Evolutionary conservation across 2,329 filamentous ascomycete genomes (phyloP).

Genomic region (Raffaelea albimanens): DNA sequence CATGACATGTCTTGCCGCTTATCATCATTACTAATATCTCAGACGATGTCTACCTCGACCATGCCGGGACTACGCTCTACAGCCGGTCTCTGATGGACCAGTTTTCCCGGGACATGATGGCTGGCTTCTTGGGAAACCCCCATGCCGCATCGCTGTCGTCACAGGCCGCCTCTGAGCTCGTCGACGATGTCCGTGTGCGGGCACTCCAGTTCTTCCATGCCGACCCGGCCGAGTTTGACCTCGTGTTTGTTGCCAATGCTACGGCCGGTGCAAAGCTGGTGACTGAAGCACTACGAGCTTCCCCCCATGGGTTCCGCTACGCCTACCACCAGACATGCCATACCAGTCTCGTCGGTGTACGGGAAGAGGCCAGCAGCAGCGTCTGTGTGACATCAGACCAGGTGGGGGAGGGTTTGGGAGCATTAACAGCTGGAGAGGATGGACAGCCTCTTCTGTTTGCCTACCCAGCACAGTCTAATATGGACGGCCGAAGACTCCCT

Average conservation of each 20-base stretch:
- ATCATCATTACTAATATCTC: background rate
- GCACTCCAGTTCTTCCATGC: constrained; percentile 72
- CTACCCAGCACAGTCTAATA: constrained; percentile 86
- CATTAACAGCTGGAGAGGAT: background rate
- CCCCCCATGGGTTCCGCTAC: constrained; percentile 66
- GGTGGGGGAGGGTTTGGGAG: constrained; percentile 35
- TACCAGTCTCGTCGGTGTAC: constrained; percentile 75
- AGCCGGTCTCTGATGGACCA: constrained; percentile 70
- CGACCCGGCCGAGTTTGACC: constrained; percentile 70
- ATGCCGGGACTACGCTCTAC: constrained; percentile 85
- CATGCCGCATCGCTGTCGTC: constrained; percentile 81
- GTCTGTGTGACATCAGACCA: constrained; percentile 57
- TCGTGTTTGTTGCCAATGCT: constrained; percentile 87
- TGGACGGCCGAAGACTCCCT: constrained; percentile 73
- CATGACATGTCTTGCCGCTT: too few species aligned
- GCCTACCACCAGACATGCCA: constrained; percentile 77
- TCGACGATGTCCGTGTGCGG: constrained; percentile 66
- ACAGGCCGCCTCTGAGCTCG: constrained; percentile 60
- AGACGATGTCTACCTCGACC: constrained; percentile 79
- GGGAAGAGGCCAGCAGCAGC: constrained; percentile 59
- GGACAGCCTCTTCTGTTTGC: constrained; percentile 44
- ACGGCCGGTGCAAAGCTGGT: constrained; percentile 87
- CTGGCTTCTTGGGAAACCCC: constrained; percentile 78
- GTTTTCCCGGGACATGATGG: constrained; percentile 71
- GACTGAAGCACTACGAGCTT: constrained; percentile 63